A percentile compares a stretch with the other conserved stretches of the same genome.
Conservation (phyloP, 1,284 basidiomycete species). For the Tremellales sp. region DNA sequence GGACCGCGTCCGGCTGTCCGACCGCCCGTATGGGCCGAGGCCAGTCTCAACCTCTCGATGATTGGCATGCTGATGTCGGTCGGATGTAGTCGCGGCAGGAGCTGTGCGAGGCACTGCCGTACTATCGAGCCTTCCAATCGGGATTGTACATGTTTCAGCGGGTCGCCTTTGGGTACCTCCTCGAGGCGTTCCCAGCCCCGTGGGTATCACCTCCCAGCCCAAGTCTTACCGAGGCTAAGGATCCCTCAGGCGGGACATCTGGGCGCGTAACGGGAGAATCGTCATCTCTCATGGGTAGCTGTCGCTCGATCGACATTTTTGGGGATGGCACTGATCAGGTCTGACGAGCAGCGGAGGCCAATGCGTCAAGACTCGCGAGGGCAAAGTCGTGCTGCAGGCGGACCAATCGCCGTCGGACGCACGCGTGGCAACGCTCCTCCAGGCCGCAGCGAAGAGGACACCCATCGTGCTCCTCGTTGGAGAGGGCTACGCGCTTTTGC, state of each 20-base stretch:
- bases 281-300: slow-evolving; percentile 32
- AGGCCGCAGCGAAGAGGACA: slow-evolving; percentile 18
- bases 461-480: slow-evolving; percentile 41
- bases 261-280: slow-evolving; percentile 35
- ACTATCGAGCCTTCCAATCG: slow-evolving; percentile 45
- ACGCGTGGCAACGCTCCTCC: slow-evolving; percentile 34
- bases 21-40: slow-evolving; percentile 44
- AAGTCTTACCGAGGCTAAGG: not conserved
- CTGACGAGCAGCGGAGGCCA: slow-evolving; percentile 26
- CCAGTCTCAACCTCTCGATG: slow-evolving; percentile 8
- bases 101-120: slow-evolving; percentile 44
- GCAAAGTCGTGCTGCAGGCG: slow-evolving; percentile 24
- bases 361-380: slow-evolving; percentile 16
- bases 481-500: slow-evolving; percentile 33
- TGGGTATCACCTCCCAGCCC: slow-evolving; percentile 16
- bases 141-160: slow-evolving; percentile 38
- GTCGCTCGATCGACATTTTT: too few relatives aligned
- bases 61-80: not conserved
- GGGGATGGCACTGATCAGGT: not conserved
- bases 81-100: slow-evolving; percentile 38
- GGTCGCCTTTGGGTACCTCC: slow-evolving; percentile 40
- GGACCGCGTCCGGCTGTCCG: slow-evolving; percentile 4
- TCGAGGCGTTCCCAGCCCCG: slow-evolving; percentile 42
- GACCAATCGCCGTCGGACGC: slow-evolving; percentile 34
- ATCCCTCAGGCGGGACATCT: slow-evolving; percentile 36